Evolutionary conservation across 2,329 filamentous ascomycete species (phyloP), one percentile per base, ranked within the genome.

Genomic region (Zasmidium angulare): DNA sequence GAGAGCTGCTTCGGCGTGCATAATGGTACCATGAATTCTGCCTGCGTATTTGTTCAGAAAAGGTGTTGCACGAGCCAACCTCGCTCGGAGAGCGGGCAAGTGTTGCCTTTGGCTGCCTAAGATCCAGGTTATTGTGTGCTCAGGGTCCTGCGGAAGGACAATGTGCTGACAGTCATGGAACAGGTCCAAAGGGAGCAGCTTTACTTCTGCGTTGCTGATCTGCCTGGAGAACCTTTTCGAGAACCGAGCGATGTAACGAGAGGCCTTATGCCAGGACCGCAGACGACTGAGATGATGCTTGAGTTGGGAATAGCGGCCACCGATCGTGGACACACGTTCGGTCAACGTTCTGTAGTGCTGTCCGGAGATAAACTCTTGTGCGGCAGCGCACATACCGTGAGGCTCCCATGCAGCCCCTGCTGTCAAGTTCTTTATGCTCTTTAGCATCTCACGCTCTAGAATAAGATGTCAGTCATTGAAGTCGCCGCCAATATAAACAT

Each of bases 1-100:
- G 9, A 57, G 22, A 9, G 36, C 55, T 11, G 48, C 55, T 31
- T 57, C 55, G 3, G 47, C 47, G 19, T 57, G 55, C 7, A 57
- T 48, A 20, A 40, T 14, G 12, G 54, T 26, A 10, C 29, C 31
- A 14, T 43, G 26, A 19, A 3, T 20, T 17, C 22, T 43, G 14
- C 22, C 23, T 17, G 3, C n/a, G 54, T 50, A 11, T 6, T 50
- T 50, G 6, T 9, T 21, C 17, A 23, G 46, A 21, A 48, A 40
- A 7, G n/a, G 9, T 6, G 6, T 53, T 23, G 31, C 19, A n/a
- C 23, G 2, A 11, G 2, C 51, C 12, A 53, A 22, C 9, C n/a
- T 46, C 19, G 2, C 17, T 17, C 17, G 9, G 21, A 46, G 24
- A 4, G 19, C 3, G n/a, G 24, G 46, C 17, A n/a, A 22, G 40